phyloP scores from a whole-genome alignment of 345 rosid genomes.

The Brassica napus region Da-Ae NC_063449.1:43587501-43588000 shows the following conservation, averaged over 20 bases:
- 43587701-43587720: background rate
- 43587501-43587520: constrained; percentile 1
- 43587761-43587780: background rate
- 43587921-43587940: background rate
- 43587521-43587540: background rate
- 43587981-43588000: constrained; percentile 22
- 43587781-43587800: background rate
- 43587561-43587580: background rate
- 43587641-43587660: background rate
- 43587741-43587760: background rate
- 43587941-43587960: constrained; percentile 1
- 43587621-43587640: background rate
- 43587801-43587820: background rate
- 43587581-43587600: background rate
- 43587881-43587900: background rate
- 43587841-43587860: background rate
- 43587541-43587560: background rate
- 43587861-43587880: background rate
- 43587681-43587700: background rate
- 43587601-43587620: background rate
- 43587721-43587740: background rate
- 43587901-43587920: background rate
- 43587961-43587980: background rate
- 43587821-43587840: background rate
- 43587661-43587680: background rate